phyloP scores from a whole-genome alignment of 2,329 filamentous ascomycete genomes.

The Calonectria leucothoes region DNA sequence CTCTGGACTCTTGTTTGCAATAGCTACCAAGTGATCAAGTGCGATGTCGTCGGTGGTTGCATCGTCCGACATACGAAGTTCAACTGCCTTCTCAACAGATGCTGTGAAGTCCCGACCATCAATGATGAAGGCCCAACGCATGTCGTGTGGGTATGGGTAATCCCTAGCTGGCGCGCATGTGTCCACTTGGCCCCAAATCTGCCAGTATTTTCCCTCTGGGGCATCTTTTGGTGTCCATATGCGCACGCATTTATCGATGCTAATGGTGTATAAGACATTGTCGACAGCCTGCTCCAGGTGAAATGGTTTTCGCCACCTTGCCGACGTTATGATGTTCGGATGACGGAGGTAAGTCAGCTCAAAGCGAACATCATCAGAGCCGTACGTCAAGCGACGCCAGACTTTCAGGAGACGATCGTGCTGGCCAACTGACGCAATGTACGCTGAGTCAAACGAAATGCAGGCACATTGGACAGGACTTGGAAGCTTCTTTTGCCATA shows the following conservation, averaged over 20 bases:
- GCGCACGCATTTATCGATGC: constrained; percentile 81
- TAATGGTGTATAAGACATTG: constrained; percentile 91
- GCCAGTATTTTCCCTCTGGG: constrained; percentile 76
- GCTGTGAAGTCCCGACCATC: constrained; percentile 83
- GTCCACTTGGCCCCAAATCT: constrained; percentile 85
- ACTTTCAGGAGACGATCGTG: constrained; percentile 90
- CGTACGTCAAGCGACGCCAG: constrained; percentile 90
- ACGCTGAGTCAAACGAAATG: constrained; percentile 87
- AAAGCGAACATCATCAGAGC: constrained; percentile 84
- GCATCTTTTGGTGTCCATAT: constrained; percentile 86
- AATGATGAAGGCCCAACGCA: constrained; percentile 75
- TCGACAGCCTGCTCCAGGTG: constrained; percentile 83
- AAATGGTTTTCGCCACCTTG: constrained; percentile 87
- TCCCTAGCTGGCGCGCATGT: constrained; percentile 75
- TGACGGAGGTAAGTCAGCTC: constrained; percentile 93
- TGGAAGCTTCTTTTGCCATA: constrained; percentile 82
- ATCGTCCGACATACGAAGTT: constrained; percentile 64
- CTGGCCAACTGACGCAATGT: constrained; percentile 84
- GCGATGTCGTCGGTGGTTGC: constrained; percentile 75
- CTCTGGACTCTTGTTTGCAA: constrained; percentile 88
- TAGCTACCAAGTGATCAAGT: constrained; percentile 84
- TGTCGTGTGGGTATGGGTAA: constrained; percentile 31
- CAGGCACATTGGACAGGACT: constrained; percentile 78
- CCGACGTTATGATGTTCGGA: constrained; percentile 79
- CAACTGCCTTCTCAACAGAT: constrained; percentile 81